These are phyloP conservation scores for Lactifluus piperatus DNA, from an alignment of 768 basidiomycete species.

Conservation along the genomic window DNA sequence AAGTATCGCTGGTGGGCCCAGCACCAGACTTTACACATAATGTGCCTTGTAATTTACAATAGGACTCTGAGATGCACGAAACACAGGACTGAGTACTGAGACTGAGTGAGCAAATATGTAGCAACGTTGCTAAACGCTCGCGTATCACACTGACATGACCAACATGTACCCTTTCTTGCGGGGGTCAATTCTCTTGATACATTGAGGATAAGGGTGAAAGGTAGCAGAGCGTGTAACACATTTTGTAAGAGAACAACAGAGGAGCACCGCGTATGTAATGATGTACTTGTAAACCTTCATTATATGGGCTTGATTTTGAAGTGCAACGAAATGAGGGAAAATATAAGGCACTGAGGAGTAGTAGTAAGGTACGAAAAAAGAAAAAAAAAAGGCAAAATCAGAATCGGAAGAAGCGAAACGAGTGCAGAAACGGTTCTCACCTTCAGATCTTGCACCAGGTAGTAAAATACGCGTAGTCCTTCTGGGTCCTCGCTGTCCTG, in stretches of 20 bases:
- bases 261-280: neutral
- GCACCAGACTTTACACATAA: no score
- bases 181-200: constrained; percentile 1
- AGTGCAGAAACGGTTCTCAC: constrained; percentile 37
- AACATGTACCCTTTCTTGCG: no score
- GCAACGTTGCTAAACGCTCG: no score
- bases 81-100: no score
- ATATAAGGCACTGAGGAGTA: constrained; percentile 89
- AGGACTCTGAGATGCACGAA: no score
- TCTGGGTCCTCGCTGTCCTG: constrained; percentile 97
- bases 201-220: neutral
- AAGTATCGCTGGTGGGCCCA: no score
- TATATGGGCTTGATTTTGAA: constrained; percentile 99
- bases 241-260: neutral
- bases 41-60: no score
- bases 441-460: constrained; percentile 96
- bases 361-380: no score
- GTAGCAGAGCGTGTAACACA: neutral
- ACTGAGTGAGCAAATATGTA: no score
- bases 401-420: no score
- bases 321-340: constrained; percentile 95
- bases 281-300: constrained; percentile 7
- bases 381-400: neutral
- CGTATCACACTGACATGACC: no score
- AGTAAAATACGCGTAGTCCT: constrained; percentile 96